phyloP scores from a whole-genome alignment of 2,329 filamentous ascomycete genomes.

The Coniella lustricola region DNA sequence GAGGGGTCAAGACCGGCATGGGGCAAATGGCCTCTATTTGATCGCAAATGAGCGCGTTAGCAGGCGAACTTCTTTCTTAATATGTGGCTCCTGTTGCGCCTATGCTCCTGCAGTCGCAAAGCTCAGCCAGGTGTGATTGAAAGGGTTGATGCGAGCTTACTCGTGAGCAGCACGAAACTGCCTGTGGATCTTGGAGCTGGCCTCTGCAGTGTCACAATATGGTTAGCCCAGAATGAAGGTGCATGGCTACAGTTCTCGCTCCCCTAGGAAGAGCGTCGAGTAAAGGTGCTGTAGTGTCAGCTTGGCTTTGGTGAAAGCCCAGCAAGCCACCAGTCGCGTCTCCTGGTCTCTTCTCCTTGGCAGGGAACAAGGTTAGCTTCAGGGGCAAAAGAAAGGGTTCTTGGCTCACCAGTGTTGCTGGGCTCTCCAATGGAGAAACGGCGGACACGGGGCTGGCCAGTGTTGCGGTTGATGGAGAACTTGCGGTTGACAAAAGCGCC shows the following conservation, averaged over 20 bases:
- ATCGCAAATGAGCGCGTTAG: background rate
- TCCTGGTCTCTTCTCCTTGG: background rate
- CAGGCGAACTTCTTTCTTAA: constrained; percentile 7
- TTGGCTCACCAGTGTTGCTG: constrained; percentile 46
- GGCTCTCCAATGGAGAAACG: constrained; percentile 55
- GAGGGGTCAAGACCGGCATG: constrained; percentile 87
- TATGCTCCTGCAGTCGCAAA: too few species aligned
- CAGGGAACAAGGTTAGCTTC: background rate
- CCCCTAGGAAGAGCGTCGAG: too few species aligned
- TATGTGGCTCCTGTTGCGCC: background rate
- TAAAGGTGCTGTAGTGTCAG: too few species aligned
- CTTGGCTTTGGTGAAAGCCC: constrained; percentile 15
- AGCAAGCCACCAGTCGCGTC: constrained; percentile 6
- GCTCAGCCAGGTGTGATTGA: background rate
- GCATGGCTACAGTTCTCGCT: too few species aligned
- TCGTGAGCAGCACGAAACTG: constrained; percentile 88
- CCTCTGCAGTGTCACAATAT: constrained; percentile 47
- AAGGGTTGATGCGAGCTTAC: constrained; percentile 16
- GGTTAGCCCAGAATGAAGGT: too few species aligned
- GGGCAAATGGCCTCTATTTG: constrained; percentile 61
- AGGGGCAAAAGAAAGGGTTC: background rate
- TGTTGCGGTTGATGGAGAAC: constrained; percentile 62
- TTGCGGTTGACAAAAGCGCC: constrained; percentile 42
- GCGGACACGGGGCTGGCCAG: constrained; percentile 52
- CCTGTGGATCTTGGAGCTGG: constrained; percentile 74